phyloP scores from a whole-genome alignment of 441 rosid genomes.

The Aquilaria agallochum region DNA sequence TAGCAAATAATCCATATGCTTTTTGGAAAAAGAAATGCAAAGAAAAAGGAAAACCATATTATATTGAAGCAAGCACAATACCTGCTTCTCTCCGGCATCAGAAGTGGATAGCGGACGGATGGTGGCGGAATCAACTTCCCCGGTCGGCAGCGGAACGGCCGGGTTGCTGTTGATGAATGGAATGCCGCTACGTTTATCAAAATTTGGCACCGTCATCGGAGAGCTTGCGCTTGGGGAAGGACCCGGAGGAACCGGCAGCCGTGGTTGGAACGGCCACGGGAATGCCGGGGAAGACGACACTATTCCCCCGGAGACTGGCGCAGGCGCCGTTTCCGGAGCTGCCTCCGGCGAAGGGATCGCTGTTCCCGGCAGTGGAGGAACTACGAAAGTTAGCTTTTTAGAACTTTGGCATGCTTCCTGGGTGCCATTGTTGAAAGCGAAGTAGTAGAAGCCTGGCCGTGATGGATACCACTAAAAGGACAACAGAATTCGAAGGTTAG shows the following conservation, averaged over 20 bases:
- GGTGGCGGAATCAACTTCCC: slow-evolving; percentile 86
- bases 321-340: slow-evolving; percentile 39
- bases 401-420: slow-evolving; percentile 43
- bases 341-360: slow-evolving; percentile 13
- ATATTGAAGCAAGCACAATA: slow-evolving; percentile 1
- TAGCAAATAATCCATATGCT: neutral
- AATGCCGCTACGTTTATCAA: slow-evolving; percentile 55
- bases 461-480: slow-evolving; percentile 76
- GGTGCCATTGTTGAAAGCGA: slow-evolving; percentile 70
- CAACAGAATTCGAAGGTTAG: neutral
- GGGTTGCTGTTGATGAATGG: slow-evolving; percentile 91
- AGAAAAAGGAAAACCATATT: neutral
- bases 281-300: slow-evolving; percentile 62
- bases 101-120: slow-evolving; percentile 70
- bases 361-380: slow-evolving; percentile 30
- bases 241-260: slow-evolving; percentile 45
- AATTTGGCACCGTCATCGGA: slow-evolving; percentile 31
- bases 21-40: no score
- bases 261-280: slow-evolving; percentile 86
- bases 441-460: slow-evolving; percentile 83
- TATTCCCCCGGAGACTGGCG: slow-evolving; percentile 54
- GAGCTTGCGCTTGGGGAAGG: slow-evolving; percentile 43
- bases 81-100: slow-evolving; percentile 29
- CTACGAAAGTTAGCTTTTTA: slow-evolving; percentile 63
- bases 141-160: slow-evolving; percentile 93